Percentiles rank a stretch among this genome's conserved stretches.
These are phyloP conservation scores for Pleurotus sapidus DNA, from an alignment of 768 basidiomycete species.

Conservation along the genomic window DNA sequence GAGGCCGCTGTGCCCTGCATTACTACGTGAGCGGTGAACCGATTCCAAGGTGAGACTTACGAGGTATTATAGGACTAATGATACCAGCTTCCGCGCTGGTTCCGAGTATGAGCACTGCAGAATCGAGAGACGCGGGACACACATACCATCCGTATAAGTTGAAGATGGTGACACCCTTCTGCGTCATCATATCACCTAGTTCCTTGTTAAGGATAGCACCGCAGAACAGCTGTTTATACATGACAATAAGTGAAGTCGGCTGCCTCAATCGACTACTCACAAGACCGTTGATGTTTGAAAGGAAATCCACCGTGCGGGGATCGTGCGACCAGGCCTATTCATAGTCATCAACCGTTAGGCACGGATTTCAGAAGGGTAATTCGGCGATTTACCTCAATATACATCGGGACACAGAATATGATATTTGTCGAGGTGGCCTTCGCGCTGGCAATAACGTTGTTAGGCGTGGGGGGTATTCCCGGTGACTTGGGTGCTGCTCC, in stretches of 20 bases:
- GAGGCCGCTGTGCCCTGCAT: conserved; percentile 6
- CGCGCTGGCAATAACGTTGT: conserved; percentile 16
- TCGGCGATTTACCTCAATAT: conserved; percentile 21
- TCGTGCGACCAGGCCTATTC: conserved; percentile 23
- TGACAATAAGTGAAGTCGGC: not conserved
- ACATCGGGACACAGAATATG: conserved; percentile 23
- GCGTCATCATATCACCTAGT: conserved; percentile 28
- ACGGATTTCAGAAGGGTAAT: not conserved
- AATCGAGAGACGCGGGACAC: conserved; percentile 1
- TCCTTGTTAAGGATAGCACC: conserved; percentile 33
- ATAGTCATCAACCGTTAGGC: not conserved
- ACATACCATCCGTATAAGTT: conserved; percentile 31
- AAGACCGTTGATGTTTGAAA: conserved; percentile 1
- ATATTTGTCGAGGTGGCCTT: conserved; percentile 18
- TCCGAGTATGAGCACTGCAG: not conserved
- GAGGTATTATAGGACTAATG: conserved; percentile 16
- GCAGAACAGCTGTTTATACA: conserved; percentile 24
- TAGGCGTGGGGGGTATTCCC: conserved; percentile 21
- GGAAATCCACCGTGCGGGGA: conserved; percentile 16
- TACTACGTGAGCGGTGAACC: too few species aligned
- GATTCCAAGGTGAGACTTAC: conserved; percentile 2
- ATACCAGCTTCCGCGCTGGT: conserved; percentile 14
- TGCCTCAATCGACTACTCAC: not conserved
- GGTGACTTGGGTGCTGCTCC: conserved; percentile 21
- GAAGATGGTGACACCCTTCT: conserved; percentile 27